phyloP scores from a whole-genome alignment of 805 yeast genomes.

The Pichia membranifaciens region DNA sequence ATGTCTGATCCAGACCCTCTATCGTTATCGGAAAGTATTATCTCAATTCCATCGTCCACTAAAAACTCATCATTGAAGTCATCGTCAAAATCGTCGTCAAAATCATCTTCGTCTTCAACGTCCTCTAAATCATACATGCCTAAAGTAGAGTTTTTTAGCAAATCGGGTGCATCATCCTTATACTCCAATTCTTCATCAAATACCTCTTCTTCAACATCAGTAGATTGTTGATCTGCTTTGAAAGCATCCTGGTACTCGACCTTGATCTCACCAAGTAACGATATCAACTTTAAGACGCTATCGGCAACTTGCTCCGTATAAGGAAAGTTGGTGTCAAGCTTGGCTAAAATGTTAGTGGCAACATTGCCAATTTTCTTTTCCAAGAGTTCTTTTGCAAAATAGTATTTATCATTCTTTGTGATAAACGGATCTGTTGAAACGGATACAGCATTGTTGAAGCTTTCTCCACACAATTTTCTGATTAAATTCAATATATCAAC shows the following conservation, averaged over 20 bases:
- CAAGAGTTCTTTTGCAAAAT: slow-evolving; percentile 57
- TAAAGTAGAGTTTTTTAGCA: slow-evolving; percentile 80
- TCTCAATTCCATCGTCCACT: slow-evolving; percentile 25
- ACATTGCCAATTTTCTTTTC: slow-evolving; percentile 60
- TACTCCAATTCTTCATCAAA: slow-evolving; percentile 39
- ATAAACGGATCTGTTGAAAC: slow-evolving; percentile 42
- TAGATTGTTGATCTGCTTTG: slow-evolving; percentile 32
- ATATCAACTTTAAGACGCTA: slow-evolving; percentile 52
- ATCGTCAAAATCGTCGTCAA: slow-evolving; percentile 24
- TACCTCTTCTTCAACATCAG: slow-evolving; percentile 33
- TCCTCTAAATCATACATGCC: slow-evolving; percentile 90
- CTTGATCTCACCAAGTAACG: slow-evolving; percentile 51
- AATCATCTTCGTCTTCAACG: slow-evolving; percentile 31
- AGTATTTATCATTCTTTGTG: slow-evolving; percentile 54
- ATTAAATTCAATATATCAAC: slow-evolving; percentile 46
- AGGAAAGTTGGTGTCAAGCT: slow-evolving; percentile 70
- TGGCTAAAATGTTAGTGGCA: slow-evolving; percentile 55
- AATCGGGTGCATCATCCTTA: slow-evolving; percentile 72
- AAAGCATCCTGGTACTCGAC: slow-evolving; percentile 52
- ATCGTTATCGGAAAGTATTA: slow-evolving; percentile 25
- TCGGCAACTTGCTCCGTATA: slow-evolving; percentile 55
- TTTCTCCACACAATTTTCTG: slow-evolving; percentile 38
- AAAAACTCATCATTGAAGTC: slow-evolving; percentile 21
- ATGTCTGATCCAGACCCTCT: slow-evolving; percentile 23
- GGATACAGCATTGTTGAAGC: slow-evolving; percentile 27